These are phyloP conservation scores for Stylonectria norvegica DNA, from an alignment of 2,329 filamentous ascomycete species.

Conservation along the genomic window DNA sequence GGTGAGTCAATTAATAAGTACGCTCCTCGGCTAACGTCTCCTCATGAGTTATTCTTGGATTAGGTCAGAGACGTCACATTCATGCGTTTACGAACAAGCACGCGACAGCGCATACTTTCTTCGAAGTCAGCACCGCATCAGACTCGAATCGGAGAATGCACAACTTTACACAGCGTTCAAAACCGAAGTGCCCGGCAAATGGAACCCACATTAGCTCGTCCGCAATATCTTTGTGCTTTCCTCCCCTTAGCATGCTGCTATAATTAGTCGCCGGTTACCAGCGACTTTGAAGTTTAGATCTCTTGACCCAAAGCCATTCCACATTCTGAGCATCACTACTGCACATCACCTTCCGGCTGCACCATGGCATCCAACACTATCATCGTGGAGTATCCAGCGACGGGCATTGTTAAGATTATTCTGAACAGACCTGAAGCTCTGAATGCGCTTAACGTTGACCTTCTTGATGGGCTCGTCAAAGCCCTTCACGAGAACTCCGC, in stretches of 20 bases:
- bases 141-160: no score
- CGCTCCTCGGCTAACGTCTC: background rate
- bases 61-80: background rate
- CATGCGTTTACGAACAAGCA: no score
- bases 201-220: no score
- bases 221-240: no score
- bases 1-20: no score
- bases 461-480: constrained; percentile 1
- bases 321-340: background rate
- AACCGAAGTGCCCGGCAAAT: no score
- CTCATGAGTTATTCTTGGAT: background rate
- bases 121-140: no score
- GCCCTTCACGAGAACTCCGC: background rate
- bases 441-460: constrained; percentile 4
- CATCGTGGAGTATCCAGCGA: background rate
- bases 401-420: constrained; percentile 5
- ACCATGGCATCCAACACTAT: constrained; percentile 1
- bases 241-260: background rate
- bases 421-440: constrained; percentile 6
- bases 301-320: background rate
- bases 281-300: background rate
- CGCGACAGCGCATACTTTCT: no score
- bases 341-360: background rate
- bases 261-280: background rate
- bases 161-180: no score